Percentiles rank a stretch among this genome's conserved stretches.
These are phyloP conservation scores for Phytophthora meadii DNA, from an alignment of 352 stramenopile species.

Conservation along the genomic window DNA sequence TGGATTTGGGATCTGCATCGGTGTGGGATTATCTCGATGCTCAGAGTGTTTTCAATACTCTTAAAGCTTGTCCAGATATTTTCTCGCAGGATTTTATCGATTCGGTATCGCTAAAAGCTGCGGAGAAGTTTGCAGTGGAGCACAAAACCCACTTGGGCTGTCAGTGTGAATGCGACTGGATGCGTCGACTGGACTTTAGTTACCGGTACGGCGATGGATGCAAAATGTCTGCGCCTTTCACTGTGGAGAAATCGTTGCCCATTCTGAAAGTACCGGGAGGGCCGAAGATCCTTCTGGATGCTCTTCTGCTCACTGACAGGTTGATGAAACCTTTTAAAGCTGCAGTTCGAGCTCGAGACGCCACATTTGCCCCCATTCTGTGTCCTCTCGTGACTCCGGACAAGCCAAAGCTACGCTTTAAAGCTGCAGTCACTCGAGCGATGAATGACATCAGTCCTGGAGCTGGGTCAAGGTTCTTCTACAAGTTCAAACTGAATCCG, in stretches of 20 bases:
- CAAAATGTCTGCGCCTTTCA: conserved; percentile 4
- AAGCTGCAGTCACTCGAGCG: conserved; percentile 20
- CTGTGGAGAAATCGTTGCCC: conserved; percentile 13
- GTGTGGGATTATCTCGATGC: conserved; percentile 21
- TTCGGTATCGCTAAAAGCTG: conserved; percentile 12
- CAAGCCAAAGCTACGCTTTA: not conserved
- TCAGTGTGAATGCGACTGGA: conserved; percentile 30
- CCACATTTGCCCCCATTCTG: conserved; percentile 8
- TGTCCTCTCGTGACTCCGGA: conserved; percentile 5
- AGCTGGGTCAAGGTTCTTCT: conserved; percentile 24
- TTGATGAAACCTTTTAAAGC: conserved; percentile 14
- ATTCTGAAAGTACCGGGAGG: conserved; percentile 21
- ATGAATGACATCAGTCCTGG: conserved; percentile 21
- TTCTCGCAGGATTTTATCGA: conserved; percentile 17
- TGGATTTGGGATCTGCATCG: conserved; percentile 16
- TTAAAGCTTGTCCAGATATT: conserved; percentile 7
- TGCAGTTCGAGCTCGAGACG: conserved; percentile 1
- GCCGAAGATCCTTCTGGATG: conserved; percentile 8
- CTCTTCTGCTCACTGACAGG: conserved; percentile 13
- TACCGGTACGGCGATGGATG: conserved; percentile 10
- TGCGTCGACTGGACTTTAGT: conserved; percentile 24
- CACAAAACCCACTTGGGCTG: conserved; percentile 26
- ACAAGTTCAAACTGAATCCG: conserved; percentile 27
- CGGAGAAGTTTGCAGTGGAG: conserved; percentile 19
- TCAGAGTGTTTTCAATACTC: conserved; percentile 6